Conservation (phyloP, 2,329 filamentous ascomycete species). For the Aspergillus tanneri region DNA sequence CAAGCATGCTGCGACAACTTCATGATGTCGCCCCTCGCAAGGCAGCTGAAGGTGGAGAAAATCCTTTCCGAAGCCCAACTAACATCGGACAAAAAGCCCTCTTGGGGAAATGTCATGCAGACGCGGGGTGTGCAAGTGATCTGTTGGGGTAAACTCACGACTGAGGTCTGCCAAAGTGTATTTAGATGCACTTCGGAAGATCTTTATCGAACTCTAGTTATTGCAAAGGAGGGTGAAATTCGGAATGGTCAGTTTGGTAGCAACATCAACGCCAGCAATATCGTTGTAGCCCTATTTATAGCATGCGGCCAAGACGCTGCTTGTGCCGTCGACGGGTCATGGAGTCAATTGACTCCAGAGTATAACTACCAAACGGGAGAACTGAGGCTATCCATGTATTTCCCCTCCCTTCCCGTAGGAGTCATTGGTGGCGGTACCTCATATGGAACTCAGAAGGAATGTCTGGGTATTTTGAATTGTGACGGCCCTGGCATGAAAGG, state of each 20-base stretch:
- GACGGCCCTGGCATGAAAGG: conserved; percentile 22
- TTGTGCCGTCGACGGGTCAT: conserved; percentile 21
- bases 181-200: conserved; percentile 18
- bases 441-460: conserved; percentile 27
- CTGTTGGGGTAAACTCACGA: conserved; percentile 25
- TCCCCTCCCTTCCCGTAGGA: conserved; percentile 29
- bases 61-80: conserved; percentile 24
- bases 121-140: conserved; percentile 27
- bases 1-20: conserved; percentile 24
- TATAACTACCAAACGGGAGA: conserved; percentile 19
- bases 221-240: conserved; percentile 17
- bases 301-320: conserved; percentile 27
- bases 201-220: conserved; percentile 12
- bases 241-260: conserved; percentile 21
- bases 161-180: conserved; percentile 17
- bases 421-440: conserved; percentile 26
- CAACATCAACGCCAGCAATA: conserved; percentile 22
- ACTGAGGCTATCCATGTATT: conserved; percentile 24
- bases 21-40: not conserved
- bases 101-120: conserved; percentile 23
- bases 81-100: conserved; percentile 28
- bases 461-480: conserved; percentile 25
- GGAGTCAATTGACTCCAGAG: conserved; percentile 24
- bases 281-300: conserved; percentile 25
- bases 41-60: not conserved